phyloP scores from a whole-genome alignment of 2,329 filamentous ascomycete genomes.

The Colletotrichum melonis region DNA sequence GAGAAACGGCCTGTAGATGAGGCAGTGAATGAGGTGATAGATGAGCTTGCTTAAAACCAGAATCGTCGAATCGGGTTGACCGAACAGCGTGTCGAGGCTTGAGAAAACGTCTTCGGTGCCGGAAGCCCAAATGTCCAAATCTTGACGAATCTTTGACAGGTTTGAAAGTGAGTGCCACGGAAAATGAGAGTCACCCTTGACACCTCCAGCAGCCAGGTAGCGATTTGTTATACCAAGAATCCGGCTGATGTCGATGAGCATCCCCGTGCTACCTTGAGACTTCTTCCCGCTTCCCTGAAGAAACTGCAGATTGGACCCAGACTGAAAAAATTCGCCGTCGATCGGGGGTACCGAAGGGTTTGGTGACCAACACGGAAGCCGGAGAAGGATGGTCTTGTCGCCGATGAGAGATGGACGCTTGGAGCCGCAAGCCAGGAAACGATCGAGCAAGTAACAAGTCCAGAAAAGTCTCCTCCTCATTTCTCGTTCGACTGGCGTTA shows the following conservation, averaged over 20 bases:
- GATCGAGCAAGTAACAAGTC: slow-evolving; percentile 88
- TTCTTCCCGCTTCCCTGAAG: slow-evolving; percentile 76
- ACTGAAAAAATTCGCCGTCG: slow-evolving; percentile 85
- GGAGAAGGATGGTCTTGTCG: slow-evolving; percentile 80
- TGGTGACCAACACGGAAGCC: slow-evolving; percentile 80
- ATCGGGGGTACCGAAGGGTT: slow-evolving; percentile 69
- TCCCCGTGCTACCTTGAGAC: slow-evolving; percentile 79
- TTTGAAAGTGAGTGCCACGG: slow-evolving; percentile 91
- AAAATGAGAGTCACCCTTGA: slow-evolving; percentile 90
- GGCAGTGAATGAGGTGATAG: slow-evolving; percentile 87
- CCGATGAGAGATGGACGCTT: slow-evolving; percentile 83
- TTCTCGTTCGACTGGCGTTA: slow-evolving; percentile 78
- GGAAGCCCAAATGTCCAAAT: slow-evolving; percentile 86
- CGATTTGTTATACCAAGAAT: slow-evolving; percentile 86
- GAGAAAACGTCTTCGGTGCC: slow-evolving; percentile 84
- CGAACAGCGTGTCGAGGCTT: slow-evolving; percentile 79
- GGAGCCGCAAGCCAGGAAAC: slow-evolving; percentile 85
- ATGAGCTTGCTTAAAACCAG: slow-evolving; percentile 87
- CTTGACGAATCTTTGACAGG: slow-evolving; percentile 85
- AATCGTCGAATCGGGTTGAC: slow-evolving; percentile 81
- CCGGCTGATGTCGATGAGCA: slow-evolving; percentile 86
- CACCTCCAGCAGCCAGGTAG: slow-evolving; percentile 85
- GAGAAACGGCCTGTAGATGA: slow-evolving; percentile 88
- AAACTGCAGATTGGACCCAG: slow-evolving; percentile 81
- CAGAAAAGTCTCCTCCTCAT: slow-evolving; percentile 85